Conservation (phyloP, 1,284 basidiomycete genomes). For the Neolentinus lepideus region DNA sequence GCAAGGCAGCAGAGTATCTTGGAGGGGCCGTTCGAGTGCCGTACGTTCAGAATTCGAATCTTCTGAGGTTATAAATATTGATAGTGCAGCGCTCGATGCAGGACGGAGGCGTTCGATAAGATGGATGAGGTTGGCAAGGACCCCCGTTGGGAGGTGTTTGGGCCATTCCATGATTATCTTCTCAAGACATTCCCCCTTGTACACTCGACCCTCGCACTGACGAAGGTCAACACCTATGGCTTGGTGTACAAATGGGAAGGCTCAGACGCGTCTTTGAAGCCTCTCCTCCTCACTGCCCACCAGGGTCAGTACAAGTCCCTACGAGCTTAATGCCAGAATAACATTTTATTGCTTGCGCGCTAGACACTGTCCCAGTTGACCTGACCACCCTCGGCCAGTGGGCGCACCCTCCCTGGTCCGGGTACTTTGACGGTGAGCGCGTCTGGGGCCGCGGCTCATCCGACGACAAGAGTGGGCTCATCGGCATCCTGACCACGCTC, state of each 20-base stretch:
- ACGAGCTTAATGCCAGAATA: neutral
- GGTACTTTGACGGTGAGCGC: slow-evolving; percentile 32
- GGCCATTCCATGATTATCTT: slow-evolving; percentile 35
- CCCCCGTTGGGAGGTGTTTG: slow-evolving; percentile 36
- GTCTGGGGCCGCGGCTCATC: slow-evolving; percentile 60
- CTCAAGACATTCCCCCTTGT: slow-evolving; percentile 30
- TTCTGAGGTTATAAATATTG: neutral
- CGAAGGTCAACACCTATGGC: slow-evolving; percentile 58
- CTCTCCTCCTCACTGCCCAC: slow-evolving; percentile 58
- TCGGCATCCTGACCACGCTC: slow-evolving; percentile 48
- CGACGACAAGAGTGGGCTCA: slow-evolving; percentile 58
- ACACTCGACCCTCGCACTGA: slow-evolving; percentile 42
- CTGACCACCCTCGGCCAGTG: slow-evolving; percentile 44
- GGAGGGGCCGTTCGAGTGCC: slow-evolving; percentile 38
- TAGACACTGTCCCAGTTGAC: slow-evolving; percentile 54
- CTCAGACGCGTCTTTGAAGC: slow-evolving; percentile 47
- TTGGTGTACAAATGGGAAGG: slow-evolving; percentile 62
- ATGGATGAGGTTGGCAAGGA: slow-evolving; percentile 35
- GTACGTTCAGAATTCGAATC: slow-evolving; percentile 8
- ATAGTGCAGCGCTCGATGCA: slow-evolving; percentile 5
- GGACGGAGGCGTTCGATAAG: slow-evolving; percentile 33
- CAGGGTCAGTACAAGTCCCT: slow-evolving; percentile 36
- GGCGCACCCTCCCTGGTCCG: slow-evolving; percentile 32
- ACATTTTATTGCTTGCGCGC: neutral
- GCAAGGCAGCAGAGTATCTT: slow-evolving; percentile 43